Evolutionary conservation across 176 grass and related monocot genomes (phyloP).

Genomic region (Miscanthus lutarioriparius): DNA sequence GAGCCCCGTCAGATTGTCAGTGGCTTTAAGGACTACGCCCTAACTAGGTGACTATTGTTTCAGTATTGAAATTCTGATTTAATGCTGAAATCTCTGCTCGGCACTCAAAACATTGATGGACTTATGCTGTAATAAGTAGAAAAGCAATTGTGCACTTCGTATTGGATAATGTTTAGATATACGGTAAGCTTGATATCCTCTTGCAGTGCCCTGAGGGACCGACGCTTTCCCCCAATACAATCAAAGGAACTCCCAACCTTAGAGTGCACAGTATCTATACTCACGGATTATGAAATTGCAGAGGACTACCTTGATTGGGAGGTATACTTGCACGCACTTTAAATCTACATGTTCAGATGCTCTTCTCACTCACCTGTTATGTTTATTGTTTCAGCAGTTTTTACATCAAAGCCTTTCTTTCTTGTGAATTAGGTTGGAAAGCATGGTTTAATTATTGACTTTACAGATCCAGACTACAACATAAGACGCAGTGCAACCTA

Average conservation of each 20-base stretch:
- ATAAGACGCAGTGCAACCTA: conserved; percentile 83
- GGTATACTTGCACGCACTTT: conserved; percentile 45
- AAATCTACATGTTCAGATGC: conserved; percentile 1
- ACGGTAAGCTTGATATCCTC: background rate
- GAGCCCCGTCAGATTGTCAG: conserved; percentile 78
- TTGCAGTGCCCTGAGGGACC: conserved; percentile 88
- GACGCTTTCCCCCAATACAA: conserved; percentile 87
- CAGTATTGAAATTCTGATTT: background rate
- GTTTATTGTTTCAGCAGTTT: conserved; percentile 10
- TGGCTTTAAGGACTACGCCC: conserved; percentile 88
- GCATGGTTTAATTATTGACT: conserved; percentile 99
- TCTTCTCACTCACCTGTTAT: background rate
- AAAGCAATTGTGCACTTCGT: background rate
- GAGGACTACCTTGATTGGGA: conserved; percentile 92
- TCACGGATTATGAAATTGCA: conserved; percentile 81
- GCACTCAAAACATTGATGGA: background rate
- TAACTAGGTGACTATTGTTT: conserved; percentile 73
- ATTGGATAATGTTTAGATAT: background rate
- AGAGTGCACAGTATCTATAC: conserved; percentile 93
- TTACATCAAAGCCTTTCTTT: conserved; percentile 15
- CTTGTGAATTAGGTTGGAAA: conserved; percentile 65
- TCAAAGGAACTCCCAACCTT: conserved; percentile 85
- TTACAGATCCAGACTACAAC: conserved; percentile 80
- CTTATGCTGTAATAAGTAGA: background rate
- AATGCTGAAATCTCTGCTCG: background rate